A percentile compares a stretch with the other conserved stretches of the same genome.
phyloP scores from a whole-genome alignment of 345 rosid genomes.

The Pugionium dolabratum region DNA sequence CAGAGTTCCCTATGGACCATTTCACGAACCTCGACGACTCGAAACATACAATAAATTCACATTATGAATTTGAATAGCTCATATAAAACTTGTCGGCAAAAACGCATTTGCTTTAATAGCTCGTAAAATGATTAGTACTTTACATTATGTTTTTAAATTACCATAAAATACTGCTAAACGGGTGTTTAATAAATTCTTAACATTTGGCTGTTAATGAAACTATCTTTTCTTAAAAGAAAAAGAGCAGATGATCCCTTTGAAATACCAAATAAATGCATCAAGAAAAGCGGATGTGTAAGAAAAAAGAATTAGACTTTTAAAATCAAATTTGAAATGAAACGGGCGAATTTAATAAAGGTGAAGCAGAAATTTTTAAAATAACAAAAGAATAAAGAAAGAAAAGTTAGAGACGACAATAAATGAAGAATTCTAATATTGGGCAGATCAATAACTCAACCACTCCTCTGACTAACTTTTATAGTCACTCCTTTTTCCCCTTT shows the following conservation, averaged over 20 bases:
- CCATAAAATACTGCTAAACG: too few species aligned
- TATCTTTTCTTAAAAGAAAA: neutral
- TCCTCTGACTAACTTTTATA: slow-evolving; percentile 74
- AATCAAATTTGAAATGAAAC: slow-evolving; percentile 18
- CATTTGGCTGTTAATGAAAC: neutral
- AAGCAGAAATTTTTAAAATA: neutral
- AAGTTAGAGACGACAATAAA: slow-evolving; percentile 40
- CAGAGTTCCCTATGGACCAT: slow-evolving; percentile 24
- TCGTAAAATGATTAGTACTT: too few species aligned
- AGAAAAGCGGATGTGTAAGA: neutral
- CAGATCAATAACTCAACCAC: slow-evolving; percentile 81
- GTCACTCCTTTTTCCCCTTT: slow-evolving; percentile 44
- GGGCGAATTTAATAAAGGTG: slow-evolving; percentile 24
- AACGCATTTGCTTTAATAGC: too few species aligned
- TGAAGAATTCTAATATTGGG: slow-evolving; percentile 53
- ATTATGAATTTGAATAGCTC: neutral
- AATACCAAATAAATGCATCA: neutral
- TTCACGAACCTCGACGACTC: slow-evolving; percentile 13
- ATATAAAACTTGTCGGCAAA: neutral
- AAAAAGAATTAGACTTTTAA: neutral
- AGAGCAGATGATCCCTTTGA: neutral
- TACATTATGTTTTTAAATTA: too few species aligned
- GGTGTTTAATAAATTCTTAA: neutral
- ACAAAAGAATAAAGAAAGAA: slow-evolving; percentile 11
- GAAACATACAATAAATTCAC: slow-evolving; percentile 9